Percentiles rank a stretch among this genome's conserved stretches.
Conservation (phyloP, 441 rosid species). For the Lepidium campestre region DNA sequence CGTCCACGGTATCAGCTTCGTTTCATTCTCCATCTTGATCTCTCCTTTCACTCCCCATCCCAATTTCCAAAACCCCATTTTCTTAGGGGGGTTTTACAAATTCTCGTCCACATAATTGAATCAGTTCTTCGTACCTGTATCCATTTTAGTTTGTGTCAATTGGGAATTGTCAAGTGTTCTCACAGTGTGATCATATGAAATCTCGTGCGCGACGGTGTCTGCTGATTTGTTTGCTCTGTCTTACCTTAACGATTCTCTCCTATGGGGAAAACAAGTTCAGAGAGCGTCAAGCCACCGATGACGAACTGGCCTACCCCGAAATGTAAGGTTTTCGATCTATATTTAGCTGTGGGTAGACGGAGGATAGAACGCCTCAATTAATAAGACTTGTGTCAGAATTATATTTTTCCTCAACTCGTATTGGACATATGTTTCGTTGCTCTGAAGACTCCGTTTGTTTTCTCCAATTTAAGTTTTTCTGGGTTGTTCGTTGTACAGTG, state of each 20-base stretch:
- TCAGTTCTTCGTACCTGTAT: not conserved
- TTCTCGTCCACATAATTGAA: not conserved
- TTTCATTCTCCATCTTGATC: constrained; percentile 22
- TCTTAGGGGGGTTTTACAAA: not conserved
- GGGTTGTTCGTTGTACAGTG: constrained; percentile 41
- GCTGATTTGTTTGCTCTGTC: constrained; percentile 40
- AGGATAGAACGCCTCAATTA: not conserved
- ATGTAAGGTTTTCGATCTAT: constrained; percentile 44
- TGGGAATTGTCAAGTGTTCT: not conserved
- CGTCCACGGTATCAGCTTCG: constrained; percentile 5
- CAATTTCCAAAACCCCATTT: constrained; percentile 11
- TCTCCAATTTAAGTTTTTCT: not conserved
- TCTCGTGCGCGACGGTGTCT: constrained; percentile 30
- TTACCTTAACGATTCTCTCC: constrained; percentile 22
- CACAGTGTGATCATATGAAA: constrained; percentile 39
- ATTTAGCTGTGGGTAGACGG: not conserved
- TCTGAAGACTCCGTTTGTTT: not conserved
- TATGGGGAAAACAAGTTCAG: constrained; percentile 70
- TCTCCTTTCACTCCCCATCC: not conserved
- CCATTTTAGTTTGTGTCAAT: not conserved
- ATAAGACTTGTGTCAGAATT: not conserved
- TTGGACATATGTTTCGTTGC: not conserved
- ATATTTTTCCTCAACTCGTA: not conserved
- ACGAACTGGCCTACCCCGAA: constrained; percentile 66
- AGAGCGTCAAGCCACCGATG: constrained; percentile 77